These are phyloP conservation scores for Misopates orontium DNA, from an alignment of 257 asterid species.

Conservation along the genomic window DNA sequence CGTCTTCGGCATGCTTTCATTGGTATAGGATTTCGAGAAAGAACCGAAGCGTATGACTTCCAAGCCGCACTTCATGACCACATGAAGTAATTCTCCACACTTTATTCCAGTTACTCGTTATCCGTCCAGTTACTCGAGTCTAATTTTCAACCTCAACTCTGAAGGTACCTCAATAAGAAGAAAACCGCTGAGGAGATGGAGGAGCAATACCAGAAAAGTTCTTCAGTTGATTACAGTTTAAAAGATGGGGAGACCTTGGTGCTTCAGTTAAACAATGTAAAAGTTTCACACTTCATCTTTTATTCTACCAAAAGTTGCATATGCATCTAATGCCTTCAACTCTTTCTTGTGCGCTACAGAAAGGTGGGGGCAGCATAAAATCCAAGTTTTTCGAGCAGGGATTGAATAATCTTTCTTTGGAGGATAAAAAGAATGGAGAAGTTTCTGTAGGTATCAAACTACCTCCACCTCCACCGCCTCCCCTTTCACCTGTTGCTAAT, in stretches of 20 bases:
- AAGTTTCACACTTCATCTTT: conserved; percentile 14
- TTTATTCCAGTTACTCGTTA: conserved; percentile 22
- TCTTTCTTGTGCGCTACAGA: conserved; percentile 41
- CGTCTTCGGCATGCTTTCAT: conserved; percentile 97
- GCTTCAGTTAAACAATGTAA: conserved; percentile 83
- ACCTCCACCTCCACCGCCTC: conserved; percentile 73
- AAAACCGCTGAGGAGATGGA: conserved; percentile 99
- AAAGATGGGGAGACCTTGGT: conserved; percentile 95
- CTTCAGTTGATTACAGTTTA: conserved; percentile 86
- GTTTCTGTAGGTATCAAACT: conserved; percentile 48
- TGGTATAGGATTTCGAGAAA: conserved; percentile 97
- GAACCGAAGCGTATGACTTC: conserved; percentile 95
- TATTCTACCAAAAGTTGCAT: conserved; percentile 6
- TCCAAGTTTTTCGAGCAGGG: conserved; percentile 93
- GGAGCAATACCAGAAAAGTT: conserved; percentile 74
- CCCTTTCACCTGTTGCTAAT: conserved; percentile 58
- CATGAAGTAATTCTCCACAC: conserved; percentile 66
- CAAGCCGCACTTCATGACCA: conserved; percentile 99
- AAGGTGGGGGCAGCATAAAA: conserved; percentile 48
- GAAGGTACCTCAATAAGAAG: conserved; percentile 90
- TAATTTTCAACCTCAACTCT: conserved; percentile 20
- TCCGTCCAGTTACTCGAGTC: no score
- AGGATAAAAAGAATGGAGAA: conserved; percentile 55
- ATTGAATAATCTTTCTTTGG: conserved; percentile 62
- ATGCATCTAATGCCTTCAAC: conserved; percentile 6